Evolutionary conservation across 345 rosid species (phyloP).

Genomic region (Brassica juncea): DNA sequence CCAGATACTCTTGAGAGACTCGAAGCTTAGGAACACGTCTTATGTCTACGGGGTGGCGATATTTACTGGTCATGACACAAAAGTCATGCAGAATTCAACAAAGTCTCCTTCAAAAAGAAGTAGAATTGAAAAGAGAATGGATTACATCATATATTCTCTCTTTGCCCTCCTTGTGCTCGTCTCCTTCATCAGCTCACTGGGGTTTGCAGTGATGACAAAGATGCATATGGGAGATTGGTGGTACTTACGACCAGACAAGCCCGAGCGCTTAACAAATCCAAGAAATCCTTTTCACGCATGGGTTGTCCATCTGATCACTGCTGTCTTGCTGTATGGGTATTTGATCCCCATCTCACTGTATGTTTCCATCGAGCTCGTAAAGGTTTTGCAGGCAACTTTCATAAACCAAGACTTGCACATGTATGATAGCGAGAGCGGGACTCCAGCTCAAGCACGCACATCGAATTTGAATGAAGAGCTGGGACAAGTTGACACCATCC

Average conservation of each 20-base stretch:
- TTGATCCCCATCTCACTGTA: conserved; percentile 78
- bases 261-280: conserved; percentile 49
- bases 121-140: conserved; percentile 69
- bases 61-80: conserved; percentile 70
- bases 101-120: conserved; percentile 72
- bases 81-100: conserved; percentile 64
- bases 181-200: conserved; percentile 55
- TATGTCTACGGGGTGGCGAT: conserved; percentile 69
- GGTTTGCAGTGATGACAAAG: conserved; percentile 44
- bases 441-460: conserved; percentile 67
- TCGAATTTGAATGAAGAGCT: conserved; percentile 79
- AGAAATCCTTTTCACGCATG: conserved; percentile 46
- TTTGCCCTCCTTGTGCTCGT: conserved; percentile 54
- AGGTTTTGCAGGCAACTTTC: conserved; percentile 65
- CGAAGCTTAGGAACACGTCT: conserved; percentile 72
- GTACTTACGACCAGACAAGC: conserved; percentile 53
- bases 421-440: conserved; percentile 61
- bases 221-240: conserved; percentile 58
- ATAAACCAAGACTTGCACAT: conserved; percentile 62
- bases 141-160: conserved; percentile 61
- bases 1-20: conserved; percentile 71
- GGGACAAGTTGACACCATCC: conserved; percentile 76
- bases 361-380: conserved; percentile 77
- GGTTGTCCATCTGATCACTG: conserved; percentile 52
- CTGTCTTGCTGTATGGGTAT: conserved; percentile 67